Evolutionary conservation across 2,329 filamentous ascomycete species (phyloP), one percentile per base, ranked within the genome.

Genomic region (Arthroderma uncinatum): DNA sequence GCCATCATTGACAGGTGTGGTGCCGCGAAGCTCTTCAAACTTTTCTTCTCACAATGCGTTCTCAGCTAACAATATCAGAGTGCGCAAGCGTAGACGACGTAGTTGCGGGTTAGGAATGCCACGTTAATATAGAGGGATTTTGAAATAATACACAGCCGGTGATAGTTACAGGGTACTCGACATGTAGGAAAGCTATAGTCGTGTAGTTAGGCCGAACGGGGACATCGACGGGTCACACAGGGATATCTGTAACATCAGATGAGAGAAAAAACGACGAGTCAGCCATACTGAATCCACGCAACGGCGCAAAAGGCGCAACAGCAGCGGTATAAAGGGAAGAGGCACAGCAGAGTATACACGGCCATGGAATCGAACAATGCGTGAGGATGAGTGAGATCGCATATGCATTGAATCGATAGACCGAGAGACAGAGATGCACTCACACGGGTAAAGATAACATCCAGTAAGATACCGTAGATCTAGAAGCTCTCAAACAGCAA

Each of bases 1-100:
- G 70, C 68, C 70, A 74, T 73, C 61, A 66, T 65, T 2, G 19
- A 23, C 19, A 30, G 28, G 6, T 30, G 25, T 16, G 42, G 23
- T 48, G 23, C 8, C 25, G 44, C 23, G 23, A n/a, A n/a, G 10
- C n/a, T 16, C 25, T 48, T 48, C 14, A 48, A 48, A 34, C 33
- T 12, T 34, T 48, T 9, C 23, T 48, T 2, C 12, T 16, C 21
- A 28, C 23, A 28, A 48, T 28, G 36, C 10, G 25, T 30, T 48
- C 21, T 48, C 44, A 25, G 2, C 21, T 23, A 48, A 28, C 14
- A 7, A 30, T 48, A n/a, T 14, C n/a, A n/a, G 10, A 48, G 21
- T 30, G 25, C 23, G 44, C 4, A 21, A 25, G 28, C 6, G 44
- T 28, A 48, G 10, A 48, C n/a, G 42, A 48, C 12, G 12, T 48